phyloP scores from a whole-genome alignment of 2,329 filamentous ascomycete genomes.

The Colletotrichum gloeosporioides region DNA sequence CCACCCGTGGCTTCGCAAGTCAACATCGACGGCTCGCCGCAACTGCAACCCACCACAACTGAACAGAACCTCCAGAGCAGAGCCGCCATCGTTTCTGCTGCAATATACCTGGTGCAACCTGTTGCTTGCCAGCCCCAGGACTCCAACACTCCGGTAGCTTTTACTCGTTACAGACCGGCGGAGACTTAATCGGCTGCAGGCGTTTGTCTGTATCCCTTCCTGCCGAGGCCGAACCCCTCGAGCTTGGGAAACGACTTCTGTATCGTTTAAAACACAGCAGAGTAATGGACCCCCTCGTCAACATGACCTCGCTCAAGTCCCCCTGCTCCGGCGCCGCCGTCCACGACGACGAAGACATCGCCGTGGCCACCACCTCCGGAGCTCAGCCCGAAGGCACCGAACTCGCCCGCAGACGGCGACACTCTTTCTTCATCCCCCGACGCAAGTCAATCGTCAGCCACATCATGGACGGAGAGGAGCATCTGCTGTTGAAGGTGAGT shows the following conservation, averaged over 20 bases:
- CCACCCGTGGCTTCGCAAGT: conserved; percentile 14
- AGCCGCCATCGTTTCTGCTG: neutral
- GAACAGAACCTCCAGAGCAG: neutral
- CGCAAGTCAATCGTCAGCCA: conserved; percentile 65
- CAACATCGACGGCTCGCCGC: neutral
- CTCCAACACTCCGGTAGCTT: neutral
- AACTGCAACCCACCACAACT: neutral
- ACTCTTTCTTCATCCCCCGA: conserved; percentile 63
- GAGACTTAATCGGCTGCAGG: neutral
- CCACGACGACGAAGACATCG: conserved; percentile 37
- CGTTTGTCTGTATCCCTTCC: neutral
- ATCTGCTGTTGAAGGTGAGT: conserved; percentile 61
- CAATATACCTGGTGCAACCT: neutral
- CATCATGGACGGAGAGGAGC: conserved; percentile 68
- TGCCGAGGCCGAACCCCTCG: conserved; percentile 4
- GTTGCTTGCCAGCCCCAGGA: neutral
- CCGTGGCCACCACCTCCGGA: conserved; percentile 45
- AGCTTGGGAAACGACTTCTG: neutral
- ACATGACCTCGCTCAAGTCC: conserved; percentile 44
- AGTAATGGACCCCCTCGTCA: conserved; percentile 22
- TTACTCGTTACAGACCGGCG: neutral
- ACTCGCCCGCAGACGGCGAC: conserved; percentile 51
- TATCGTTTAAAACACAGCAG: neutral
- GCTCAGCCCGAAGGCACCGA: conserved; percentile 37
- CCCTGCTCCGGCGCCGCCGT: conserved; percentile 38